Evolutionary conservation across 352 stramenopile species (phyloP).

Genomic region (Phytophthora colocasiae): DNA sequence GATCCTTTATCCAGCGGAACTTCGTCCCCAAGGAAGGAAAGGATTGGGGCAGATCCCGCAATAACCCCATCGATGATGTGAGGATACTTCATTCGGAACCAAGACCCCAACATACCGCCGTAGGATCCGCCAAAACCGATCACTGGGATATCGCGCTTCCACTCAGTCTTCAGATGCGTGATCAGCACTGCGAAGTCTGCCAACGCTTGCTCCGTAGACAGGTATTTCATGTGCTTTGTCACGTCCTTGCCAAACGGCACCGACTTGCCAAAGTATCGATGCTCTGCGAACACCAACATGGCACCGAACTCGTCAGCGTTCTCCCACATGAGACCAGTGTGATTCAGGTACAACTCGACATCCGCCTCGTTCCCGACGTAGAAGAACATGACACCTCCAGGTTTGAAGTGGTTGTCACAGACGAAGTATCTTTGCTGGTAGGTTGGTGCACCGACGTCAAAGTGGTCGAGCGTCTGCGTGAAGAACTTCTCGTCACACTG

Average conservation of each 20-base stretch:
- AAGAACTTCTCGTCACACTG: constrained; percentile 81
- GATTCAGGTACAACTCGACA: constrained; percentile 95
- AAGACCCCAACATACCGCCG: constrained; percentile 77
- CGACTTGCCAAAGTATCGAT: constrained; percentile 96
- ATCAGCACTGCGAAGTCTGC: constrained; percentile 79
- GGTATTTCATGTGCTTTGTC: constrained; percentile 72
- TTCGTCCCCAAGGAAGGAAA: constrained; percentile 63
- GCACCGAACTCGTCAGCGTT: constrained; percentile 91
- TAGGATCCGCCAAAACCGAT: constrained; percentile 83
- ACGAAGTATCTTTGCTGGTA: constrained; percentile 93
- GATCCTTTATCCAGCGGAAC: constrained; percentile 72
- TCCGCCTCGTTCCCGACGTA: constrained; percentile 97
- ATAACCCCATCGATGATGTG: constrained; percentile 75
- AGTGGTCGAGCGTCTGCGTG: constrained; percentile 82
- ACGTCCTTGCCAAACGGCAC: constrained; percentile 82
- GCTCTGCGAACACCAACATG: constrained; percentile 96
- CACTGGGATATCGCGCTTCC: constrained; percentile 54
- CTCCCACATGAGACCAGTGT: constrained; percentile 97
- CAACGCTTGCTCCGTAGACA: constrained; percentile 86
- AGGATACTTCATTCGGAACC: constrained; percentile 82
- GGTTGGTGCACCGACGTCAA: constrained; percentile 57
- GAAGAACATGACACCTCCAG: constrained; percentile 90
- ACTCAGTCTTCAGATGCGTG: constrained; percentile 56
- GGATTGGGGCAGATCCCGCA: constrained; percentile 68
- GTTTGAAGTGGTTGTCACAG: constrained; percentile 72